Evolutionary conservation across 2,329 filamentous ascomycete genomes (phyloP).

Genomic region (Hypoxylon sp.): DNA sequence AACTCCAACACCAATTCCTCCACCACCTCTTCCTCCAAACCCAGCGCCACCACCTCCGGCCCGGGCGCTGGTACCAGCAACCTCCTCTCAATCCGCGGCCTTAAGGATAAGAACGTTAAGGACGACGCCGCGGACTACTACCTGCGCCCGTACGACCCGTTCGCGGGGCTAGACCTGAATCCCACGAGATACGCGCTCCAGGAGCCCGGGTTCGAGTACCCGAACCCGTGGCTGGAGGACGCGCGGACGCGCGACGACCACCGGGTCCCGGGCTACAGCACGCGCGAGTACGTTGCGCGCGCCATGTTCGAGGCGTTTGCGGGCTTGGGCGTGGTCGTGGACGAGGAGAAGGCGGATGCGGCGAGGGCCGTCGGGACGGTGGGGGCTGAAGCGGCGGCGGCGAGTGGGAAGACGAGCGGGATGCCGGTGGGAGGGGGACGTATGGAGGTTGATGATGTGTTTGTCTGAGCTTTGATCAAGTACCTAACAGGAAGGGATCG

Average conservation of each 20-base stretch:
- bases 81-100: conserved; percentile 80
- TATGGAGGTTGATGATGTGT: conserved; percentile 67
- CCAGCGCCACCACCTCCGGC: conserved; percentile 46
- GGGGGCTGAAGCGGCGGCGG: conserved; percentile 57
- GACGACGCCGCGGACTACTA: conserved; percentile 79
- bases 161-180: conserved; percentile 77
- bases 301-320: conserved; percentile 91
- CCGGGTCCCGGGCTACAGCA: conserved; percentile 85
- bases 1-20: conserved; percentile 42
- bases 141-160: conserved; percentile 86
- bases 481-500: no score
- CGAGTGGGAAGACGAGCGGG: conserved; percentile 20
- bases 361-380: conserved; percentile 55
- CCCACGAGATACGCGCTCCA: conserved; percentile 78
- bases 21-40: conserved; percentile 54
- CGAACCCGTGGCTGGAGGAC: conserved; percentile 79
- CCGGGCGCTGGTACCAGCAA: conserved; percentile 34
- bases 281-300: conserved; percentile 84
- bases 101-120: conserved; percentile 72
- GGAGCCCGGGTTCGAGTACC: conserved; percentile 72
- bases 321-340: conserved; percentile 88
- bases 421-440: conserved; percentile 46
- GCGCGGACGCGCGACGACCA: conserved; percentile 76
- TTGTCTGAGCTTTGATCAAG: conserved; percentile 45
- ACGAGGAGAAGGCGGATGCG: conserved; percentile 75